These are phyloP conservation scores for Alternaria metachromatica DNA, from an alignment of 2,329 filamentous ascomycete species.

Conservation along the genomic window DNA sequence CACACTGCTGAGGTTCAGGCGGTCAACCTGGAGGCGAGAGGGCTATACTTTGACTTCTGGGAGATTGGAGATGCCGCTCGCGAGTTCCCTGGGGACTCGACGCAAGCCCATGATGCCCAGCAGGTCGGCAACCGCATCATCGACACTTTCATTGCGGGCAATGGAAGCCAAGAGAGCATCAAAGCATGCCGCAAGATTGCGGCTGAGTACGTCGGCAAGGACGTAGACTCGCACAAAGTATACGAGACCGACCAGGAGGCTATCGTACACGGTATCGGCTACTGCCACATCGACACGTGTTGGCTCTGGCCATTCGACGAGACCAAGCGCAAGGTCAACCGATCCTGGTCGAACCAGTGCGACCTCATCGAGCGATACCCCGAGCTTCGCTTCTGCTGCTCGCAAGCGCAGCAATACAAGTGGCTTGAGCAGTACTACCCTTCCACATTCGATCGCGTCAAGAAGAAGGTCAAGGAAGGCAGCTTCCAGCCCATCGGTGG, in stretches of 20 bases:
- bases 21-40: conserved; percentile 83
- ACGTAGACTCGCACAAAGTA: conserved; percentile 79
- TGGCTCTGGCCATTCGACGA: conserved; percentile 99
- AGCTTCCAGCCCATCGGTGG: conserved; percentile 95
- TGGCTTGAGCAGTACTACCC: conserved; percentile 94
- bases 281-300: conserved; percentile 97
- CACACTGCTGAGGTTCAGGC: conserved; percentile 83
- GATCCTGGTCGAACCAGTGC: conserved; percentile 97
- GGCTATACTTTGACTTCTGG: conserved; percentile 91
- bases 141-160: conserved; percentile 82
- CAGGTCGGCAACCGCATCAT: conserved; percentile 87
- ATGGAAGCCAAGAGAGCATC: conserved; percentile 75
- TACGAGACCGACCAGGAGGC: conserved; percentile 78
- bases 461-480: conserved; percentile 86
- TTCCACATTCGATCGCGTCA: conserved; percentile 86
- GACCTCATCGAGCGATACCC: conserved; percentile 94
- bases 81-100: conserved; percentile 87
- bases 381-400: conserved; percentile 90
- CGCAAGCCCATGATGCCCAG: conserved; percentile 86
- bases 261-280: conserved; percentile 86
- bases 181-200: conserved; percentile 82
- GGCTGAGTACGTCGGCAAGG: conserved; percentile 77
- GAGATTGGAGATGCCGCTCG: conserved; percentile 90
- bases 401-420: conserved; percentile 96
- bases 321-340: conserved; percentile 93